Conservation (phyloP, 2,329 filamentous ascomycete species). For the Chaetomiaceae sp. region DNA sequence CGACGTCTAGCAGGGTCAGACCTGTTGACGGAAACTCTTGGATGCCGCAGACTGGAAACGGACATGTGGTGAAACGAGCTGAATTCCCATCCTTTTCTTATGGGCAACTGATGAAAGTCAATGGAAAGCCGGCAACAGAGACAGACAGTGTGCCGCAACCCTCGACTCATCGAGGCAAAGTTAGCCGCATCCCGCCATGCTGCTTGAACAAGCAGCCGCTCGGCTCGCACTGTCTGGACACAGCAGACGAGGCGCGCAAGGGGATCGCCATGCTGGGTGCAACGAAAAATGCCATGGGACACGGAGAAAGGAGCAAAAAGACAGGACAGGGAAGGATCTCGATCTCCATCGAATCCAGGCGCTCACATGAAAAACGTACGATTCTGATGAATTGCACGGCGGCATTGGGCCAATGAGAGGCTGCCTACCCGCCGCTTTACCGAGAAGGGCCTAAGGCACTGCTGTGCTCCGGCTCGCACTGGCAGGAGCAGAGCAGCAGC, state of each 20-base stretch:
- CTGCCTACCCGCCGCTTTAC: conserved; percentile 17
- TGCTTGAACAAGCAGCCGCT: too few species aligned
- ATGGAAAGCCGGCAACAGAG: too few species aligned
- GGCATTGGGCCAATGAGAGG: conserved; percentile 26
- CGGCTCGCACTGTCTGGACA: not conserved
- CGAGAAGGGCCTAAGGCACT: conserved; percentile 13
- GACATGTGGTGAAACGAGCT: too few species aligned
- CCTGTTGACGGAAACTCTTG: too few species aligned
- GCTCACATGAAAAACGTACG: conserved; percentile 32
- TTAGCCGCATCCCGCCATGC: too few species aligned
- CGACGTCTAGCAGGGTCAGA: too few species aligned
- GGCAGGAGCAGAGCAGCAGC: conserved; percentile 3
- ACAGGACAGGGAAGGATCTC: conserved; percentile 24
- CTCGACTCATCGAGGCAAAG: too few species aligned
- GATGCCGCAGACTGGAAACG: too few species aligned
- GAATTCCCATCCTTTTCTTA: too few species aligned
- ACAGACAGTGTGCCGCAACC: too few species aligned
- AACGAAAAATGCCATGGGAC: not conserved
- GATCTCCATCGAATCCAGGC: conserved; percentile 28
- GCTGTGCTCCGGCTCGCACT: conserved; percentile 9
- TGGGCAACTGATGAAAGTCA: too few species aligned
- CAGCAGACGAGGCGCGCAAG: not conserved
- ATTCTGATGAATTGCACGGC: conserved; percentile 26
- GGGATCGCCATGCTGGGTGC: not conserved
- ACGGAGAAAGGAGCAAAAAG: not conserved